These are phyloP conservation scores for Carex myosuroides DNA, from an alignment of 176 grass and related monocot species.

Conservation along the genomic window DNA sequence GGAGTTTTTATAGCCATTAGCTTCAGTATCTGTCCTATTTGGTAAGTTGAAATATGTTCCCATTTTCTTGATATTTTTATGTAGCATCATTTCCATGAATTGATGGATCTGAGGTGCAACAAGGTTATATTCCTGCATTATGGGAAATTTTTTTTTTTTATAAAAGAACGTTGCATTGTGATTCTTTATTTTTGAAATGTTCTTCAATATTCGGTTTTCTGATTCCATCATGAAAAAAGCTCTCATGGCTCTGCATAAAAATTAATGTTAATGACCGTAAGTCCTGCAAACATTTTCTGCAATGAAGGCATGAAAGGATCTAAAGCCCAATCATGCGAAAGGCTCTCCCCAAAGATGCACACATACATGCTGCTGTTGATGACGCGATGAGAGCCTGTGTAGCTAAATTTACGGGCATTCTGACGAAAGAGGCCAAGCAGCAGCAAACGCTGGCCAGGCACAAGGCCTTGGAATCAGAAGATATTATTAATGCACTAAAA, in stretches of 20 bases:
- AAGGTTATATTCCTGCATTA: background rate
- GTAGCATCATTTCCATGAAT: background rate
- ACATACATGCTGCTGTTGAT: constrained; percentile 1
- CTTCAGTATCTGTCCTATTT: background rate
- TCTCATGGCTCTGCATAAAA: background rate
- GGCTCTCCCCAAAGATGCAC: background rate
- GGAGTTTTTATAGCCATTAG: background rate
- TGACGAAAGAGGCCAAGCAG: background rate
- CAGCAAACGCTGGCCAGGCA: background rate
- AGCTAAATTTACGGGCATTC: background rate
- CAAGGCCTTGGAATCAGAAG: background rate
- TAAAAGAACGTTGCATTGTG: background rate
- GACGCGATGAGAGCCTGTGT: background rate
- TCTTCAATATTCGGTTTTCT: background rate
- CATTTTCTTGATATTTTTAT: background rate
- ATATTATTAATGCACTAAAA: background rate
- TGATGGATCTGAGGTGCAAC: background rate
- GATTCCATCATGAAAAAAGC: background rate
- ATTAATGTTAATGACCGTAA: background rate
- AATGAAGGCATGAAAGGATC: background rate
- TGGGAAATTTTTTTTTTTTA: background rate
- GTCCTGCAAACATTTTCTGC: background rate
- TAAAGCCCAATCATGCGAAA: background rate
- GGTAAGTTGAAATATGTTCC: no score
- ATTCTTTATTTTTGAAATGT: background rate